A percentile compares a stretch with the other conserved stretches of the same genome.
Evolutionary conservation across 441 rosid genomes (phyloP).

Genomic region (Croton setiger): DNA sequence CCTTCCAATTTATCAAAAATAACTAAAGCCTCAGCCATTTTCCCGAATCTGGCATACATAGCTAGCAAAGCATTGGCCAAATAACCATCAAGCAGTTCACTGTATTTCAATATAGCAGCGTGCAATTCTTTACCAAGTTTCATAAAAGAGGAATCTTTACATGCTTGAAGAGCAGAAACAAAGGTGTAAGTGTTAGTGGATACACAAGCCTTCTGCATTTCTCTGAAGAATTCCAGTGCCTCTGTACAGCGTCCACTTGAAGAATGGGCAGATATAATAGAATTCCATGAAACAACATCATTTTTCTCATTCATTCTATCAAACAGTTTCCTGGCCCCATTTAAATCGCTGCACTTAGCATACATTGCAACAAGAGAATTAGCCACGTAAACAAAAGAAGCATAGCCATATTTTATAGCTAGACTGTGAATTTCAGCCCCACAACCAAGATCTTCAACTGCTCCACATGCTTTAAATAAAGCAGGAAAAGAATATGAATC

Average conservation of each 20-base stretch:
- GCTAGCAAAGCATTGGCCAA: conserved; percentile 64
- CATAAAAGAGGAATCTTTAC: conserved; percentile 40
- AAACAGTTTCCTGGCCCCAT: conserved; percentile 59
- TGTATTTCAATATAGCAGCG: conserved; percentile 58
- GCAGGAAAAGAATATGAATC: conserved; percentile 60
- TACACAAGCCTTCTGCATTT: conserved; percentile 50
- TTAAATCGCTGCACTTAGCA: conserved; percentile 62
- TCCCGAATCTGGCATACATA: conserved; percentile 61
- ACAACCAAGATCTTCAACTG: conserved; percentile 32
- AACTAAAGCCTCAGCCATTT: conserved; percentile 40
- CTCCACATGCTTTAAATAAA: conserved; percentile 58
- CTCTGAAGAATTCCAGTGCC: conserved; percentile 61
- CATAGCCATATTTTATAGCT: conserved; percentile 47
- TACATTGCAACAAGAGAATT: conserved; percentile 81
- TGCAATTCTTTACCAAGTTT: conserved; percentile 70
- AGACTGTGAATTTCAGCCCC: conserved; percentile 70
- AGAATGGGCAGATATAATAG: conserved; percentile 65
- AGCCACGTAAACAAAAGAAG: conserved; percentile 40
- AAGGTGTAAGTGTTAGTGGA: conserved; percentile 44
- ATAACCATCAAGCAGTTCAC: conserved; percentile 25
- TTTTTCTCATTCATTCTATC: conserved; percentile 38
- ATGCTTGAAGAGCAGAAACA: conserved; percentile 77
- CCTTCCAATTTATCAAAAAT: conserved; percentile 30
- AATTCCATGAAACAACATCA: conserved; percentile 80
- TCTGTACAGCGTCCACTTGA: conserved; percentile 40